Conservation (phyloP, 2,329 filamentous ascomycete genomes). For the Penicillium brasilianum region DNA sequence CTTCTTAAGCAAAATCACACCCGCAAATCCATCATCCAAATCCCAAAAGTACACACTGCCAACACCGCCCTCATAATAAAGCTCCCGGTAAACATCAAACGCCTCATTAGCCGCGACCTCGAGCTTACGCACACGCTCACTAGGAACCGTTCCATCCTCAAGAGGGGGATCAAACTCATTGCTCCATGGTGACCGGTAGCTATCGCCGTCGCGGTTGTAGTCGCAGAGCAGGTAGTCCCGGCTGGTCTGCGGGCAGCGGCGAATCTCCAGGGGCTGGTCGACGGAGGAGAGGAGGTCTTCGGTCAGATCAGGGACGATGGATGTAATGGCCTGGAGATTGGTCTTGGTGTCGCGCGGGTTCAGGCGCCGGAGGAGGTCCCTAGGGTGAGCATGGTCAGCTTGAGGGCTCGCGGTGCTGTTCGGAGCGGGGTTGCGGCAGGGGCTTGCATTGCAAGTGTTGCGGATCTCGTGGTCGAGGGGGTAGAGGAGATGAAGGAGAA, state of each 20-base stretch:
- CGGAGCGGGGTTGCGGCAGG: slow-evolving; percentile 32
- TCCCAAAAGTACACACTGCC: slow-evolving; percentile 99
- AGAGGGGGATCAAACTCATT: slow-evolving; percentile 96
- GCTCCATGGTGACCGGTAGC: slow-evolving; percentile 97
- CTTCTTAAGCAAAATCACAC: slow-evolving; percentile 95
- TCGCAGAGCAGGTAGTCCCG: slow-evolving; percentile 98
- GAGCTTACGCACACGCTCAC: slow-evolving; percentile 89
- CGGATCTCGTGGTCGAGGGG: neutral
- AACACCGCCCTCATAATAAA: slow-evolving; percentile 92
- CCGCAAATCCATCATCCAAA: slow-evolving; percentile 95
- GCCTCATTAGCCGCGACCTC: slow-evolving; percentile 93
- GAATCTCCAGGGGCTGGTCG: slow-evolving; percentile 88
- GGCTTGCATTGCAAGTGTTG: slow-evolving; percentile 8
- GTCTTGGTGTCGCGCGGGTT: slow-evolving; percentile 89
- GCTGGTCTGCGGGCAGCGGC: slow-evolving; percentile 83
- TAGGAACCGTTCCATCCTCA: slow-evolving; percentile 84
- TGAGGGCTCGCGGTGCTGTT: slow-evolving; percentile 19
- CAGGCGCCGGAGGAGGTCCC: slow-evolving; percentile 96
- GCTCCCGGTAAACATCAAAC: slow-evolving; percentile 93
- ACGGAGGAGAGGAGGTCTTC: slow-evolving; percentile 98
- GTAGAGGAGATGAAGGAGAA: neutral
- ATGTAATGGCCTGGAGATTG: slow-evolving; percentile 88
- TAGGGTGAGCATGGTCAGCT: slow-evolving; percentile 50
- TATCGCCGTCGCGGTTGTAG: slow-evolving; percentile 99
- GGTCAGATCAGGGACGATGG: slow-evolving; percentile 85